Conservation (phyloP, 169 alveolate species). For the Cryptosporidium parvum region DNA sequence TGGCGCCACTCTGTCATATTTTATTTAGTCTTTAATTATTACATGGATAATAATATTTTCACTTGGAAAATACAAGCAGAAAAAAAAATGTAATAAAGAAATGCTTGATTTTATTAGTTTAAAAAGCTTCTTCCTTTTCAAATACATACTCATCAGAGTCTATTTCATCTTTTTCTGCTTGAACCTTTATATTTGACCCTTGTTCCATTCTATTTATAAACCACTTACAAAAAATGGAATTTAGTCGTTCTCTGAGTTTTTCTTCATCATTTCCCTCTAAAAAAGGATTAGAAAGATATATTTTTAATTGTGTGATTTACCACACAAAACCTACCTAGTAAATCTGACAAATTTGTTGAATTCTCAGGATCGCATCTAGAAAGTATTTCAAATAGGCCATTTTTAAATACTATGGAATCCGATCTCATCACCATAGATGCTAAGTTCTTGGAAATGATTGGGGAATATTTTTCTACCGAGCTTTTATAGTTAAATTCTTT, state of each 20-base stretch:
- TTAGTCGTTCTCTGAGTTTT: conserved; percentile 7
- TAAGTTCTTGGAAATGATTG: conserved; percentile 46
- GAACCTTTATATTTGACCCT: background rate
- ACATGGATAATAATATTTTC: background rate
- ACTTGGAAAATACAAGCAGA: background rate
- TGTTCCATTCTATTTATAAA: conserved; percentile 10
- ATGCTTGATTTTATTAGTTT: background rate
- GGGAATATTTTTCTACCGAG: conserved; percentile 43
- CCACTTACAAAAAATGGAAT: conserved; percentile 23
- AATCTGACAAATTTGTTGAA: background rate
- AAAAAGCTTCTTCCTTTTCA: conserved; percentile 25
- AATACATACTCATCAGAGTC: conserved; percentile 33
- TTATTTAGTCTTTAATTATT: background rate
- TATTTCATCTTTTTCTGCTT: background rate
- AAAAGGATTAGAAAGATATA: background rate
- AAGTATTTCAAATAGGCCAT: conserved; percentile 27
- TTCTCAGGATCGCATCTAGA: conserved; percentile 46
- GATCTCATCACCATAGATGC: conserved; percentile 73
- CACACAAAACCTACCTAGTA: conserved; percentile 28
- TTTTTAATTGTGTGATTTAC: background rate
- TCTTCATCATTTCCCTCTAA: conserved; percentile 53
- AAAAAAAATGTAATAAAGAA: background rate
- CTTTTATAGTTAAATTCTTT: conserved; percentile 31
- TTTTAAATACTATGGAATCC: conserved; percentile 52
- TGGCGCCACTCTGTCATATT: background rate